Base-by-base conservation (phyloP, 768 basidiomycete genomes). In the Erythrobasidium yunnanense region DNA sequence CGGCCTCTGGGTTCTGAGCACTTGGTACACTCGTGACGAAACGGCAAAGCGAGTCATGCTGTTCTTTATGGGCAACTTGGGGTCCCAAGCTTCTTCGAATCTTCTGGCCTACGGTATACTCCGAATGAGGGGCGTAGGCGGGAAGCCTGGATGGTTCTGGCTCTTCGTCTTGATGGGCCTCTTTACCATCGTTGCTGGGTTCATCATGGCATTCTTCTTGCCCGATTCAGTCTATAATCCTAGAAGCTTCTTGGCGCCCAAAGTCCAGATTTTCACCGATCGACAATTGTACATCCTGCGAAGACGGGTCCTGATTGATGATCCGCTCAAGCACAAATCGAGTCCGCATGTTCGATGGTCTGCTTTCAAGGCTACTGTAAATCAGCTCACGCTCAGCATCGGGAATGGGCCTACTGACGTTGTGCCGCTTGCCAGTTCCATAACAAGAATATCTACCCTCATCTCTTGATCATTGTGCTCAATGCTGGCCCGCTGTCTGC, bases 31-130 rank as follows among this genome's bases (percentile, higher is more conserved):
- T 18, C 66, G 71, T 6, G 67, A 58, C 20, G 75, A 76, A 63
- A 58, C 73, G 4, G 73, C 73, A 0, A 62, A 53, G 18, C 42
- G 73, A 17, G 70, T 69, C 47, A 58, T 70, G 4, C 34, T 73
- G 63, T 75, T 75, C 70, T 75, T 73, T 70, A 53, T 73, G n/a
- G 74, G 72, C 5, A 69, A 60, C 8, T 68, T 58, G 27, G 63
- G 73, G 23, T 72, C 71, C 0, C 38, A 42, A 17, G 72, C 73
- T 13, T 67, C 70, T 1, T 68, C 71, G 1, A 72, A 72, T 23
- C 69, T 75, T 2, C 58, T 75, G 20, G 72, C 71, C 0, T 72
- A 70, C 38, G 74, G 70, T 0, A 72, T 75, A 27, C 66, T 75
- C 0, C 72, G 69, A 6, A 68, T 73, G 25, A 68, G 67, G 0